Base-by-base conservation (phyloP, 2,329 filamentous ascomycete species). In the Sphaerostilbella broomeana region DNA sequence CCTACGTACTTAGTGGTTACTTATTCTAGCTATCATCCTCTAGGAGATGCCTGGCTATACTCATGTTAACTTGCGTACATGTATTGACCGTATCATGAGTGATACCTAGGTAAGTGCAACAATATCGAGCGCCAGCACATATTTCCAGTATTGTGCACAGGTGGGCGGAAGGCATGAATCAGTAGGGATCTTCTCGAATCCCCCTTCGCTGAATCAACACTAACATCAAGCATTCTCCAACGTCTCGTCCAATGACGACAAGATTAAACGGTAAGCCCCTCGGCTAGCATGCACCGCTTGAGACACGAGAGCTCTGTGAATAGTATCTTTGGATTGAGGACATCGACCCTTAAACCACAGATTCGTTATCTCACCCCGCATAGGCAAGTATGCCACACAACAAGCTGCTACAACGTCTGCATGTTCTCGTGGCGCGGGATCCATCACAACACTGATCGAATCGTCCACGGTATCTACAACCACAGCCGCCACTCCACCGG, bases 281-380 rank as follows among this genome's bases (percentile, higher is more conserved):
- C 60, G 63, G 38, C 65, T 64, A 3, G 65, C 63, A 41, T 65
- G 60, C 10, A 68, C 54, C 12, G 65, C 65, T n/a, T 54, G 51
- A 11, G 60, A 55, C n/a, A 68, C 52, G 19, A 69, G 54, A 13
- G 47, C 51, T 18, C 53, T 54, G 31, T 65, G 58, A 9, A 58
- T 47, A 12, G 47, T 47, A 24, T 53, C 39, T 30, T 62, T 45
- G 16, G 66, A 64, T 4, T 65, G 60, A 3, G 72, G 65, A 7
- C 76, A 46, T 43, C 69, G 65, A 5, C 92, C 90, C 65, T 89
- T 95, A 55, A 94, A 77, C 92, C 92, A 98, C 13, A 97, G 63
- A 56, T 95, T 89, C 7, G 90, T 95, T 36, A 97, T 79, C 61
- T 98, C 92, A 51, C 97, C 90, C 46, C 89, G 74, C 16, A 73